Base-by-base conservation (phyloP, 331 rosid genomes). In the Phaseolus coccineus region DNA sequence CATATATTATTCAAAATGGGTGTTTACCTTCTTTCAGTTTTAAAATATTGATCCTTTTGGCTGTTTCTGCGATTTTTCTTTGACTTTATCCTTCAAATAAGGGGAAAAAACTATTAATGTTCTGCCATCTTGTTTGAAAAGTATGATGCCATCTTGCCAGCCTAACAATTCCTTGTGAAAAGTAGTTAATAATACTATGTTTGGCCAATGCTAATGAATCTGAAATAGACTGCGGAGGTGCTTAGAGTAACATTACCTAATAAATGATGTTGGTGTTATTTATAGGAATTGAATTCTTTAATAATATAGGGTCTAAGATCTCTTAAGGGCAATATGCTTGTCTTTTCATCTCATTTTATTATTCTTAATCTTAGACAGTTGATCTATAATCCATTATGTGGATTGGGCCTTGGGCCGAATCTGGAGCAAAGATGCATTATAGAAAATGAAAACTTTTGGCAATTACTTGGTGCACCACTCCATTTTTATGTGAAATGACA, bases 51-150 rank as follows among this genome's bases (percentile, higher is more conserved):
- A 52, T 63, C 4, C 22, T 16, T 70, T 59, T 58, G 61, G 48
- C 76, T 78, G 42, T 50, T 55, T 78, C 13, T 78, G 58, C 40
- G 28, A 63, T 9, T 76, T 37, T 22, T 16, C 74, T 25, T 72
- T 78, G 76, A 80, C 63, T 69, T 73, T 65, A 35, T 79, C 70
- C 47, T 67, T 78, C 35, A 44, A 78, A 35, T 6, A 50, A 37
- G 2, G 47, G 65, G 12, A 10, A 69, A 46, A 9, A 13, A 37
- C 5, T 19, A 28, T 40, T 61, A 15, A 42, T 65, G 24, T 69
- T 69, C 19, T 28, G 16, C 33, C 65, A 8, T 73, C 57, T 16
- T 73, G 68, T 58, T 67, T 83, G 77, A 73, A 78, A 69, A 78
- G 47, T 80, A 46, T 52, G 69, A 27, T 42, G 72, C 73, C 69